Evolutionary conservation across 73 alveolate species (phyloP), one percentile per base, ranked within the genome.

Genomic region (Blepharisma stoltei): DNA sequence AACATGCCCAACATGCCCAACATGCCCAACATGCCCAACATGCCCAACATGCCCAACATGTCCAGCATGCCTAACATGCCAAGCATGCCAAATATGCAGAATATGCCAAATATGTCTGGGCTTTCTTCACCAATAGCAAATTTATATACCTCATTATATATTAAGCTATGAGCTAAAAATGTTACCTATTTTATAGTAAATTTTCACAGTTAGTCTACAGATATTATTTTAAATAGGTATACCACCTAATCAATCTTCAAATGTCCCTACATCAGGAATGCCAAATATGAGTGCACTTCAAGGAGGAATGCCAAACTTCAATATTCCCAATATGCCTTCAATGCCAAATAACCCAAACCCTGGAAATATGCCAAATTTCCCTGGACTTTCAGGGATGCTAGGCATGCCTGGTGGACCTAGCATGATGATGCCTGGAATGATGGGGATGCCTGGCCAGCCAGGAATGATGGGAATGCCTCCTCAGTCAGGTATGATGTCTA

Each of bases 1-100:
- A 60, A 60, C 46, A 60, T 60, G 73, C 66, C n/a, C n/a, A 60
- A 60, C 73, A 60, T 60, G 73, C 2, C 73, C 5, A 14, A n/a
- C 14, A 60, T 60, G 73, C 46, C 46, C 0, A 25, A 25, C 2
- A 60, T 60, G 73, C 73, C 73, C 5, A 20, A 20, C n/a, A 52
- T 52, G 66, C 66, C 66, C 2, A 32, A 32, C 41, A 32, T 32
- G 41, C 66, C 0, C 0, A 60, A 5, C 46, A 60, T 60, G 73
- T 3, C 73, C 0, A 60, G 5, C 5, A 60, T 60, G 73, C 49
- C 73, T 9, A 55, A 55, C 41, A 55, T 55, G 71, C 46, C 71
- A 55, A 21, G 9, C 6, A 14, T 55, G 43, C 25, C 46, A 14
- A 55, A 55, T 20, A 55, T 55, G 71, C 71, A 7, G 23, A 25